Evolutionary conservation across 345 rosid genomes (phyloP).

Genomic region (Gossypium bickii): DNA sequence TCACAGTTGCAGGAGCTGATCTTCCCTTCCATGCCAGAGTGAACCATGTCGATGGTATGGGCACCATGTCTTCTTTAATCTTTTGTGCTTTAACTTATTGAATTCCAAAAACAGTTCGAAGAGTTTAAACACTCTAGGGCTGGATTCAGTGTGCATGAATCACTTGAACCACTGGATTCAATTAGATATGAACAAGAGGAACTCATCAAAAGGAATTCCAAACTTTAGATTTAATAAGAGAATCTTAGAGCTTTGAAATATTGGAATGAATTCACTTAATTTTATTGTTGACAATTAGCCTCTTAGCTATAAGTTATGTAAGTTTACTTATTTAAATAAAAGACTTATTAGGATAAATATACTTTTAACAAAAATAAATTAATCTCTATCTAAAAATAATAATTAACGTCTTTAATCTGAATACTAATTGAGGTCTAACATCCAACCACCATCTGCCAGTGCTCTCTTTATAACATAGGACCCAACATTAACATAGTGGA

Average conservation of each 20-base stretch:
- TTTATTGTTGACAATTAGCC: too few relatives aligned
- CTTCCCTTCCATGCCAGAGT: neutral
- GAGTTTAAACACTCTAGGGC: neutral
- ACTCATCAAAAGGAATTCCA: too few relatives aligned
- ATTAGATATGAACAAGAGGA: neutral
- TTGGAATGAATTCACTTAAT: too few relatives aligned
- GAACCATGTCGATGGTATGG: neutral
- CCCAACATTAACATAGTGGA: neutral
- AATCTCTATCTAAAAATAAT: too few relatives aligned
- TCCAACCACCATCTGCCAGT: neutral
- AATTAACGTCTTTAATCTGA: too few relatives aligned
- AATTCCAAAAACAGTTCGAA: neutral
- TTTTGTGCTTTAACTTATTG: neutral
- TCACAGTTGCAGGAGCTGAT: neutral
- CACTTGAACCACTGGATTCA: neutral
- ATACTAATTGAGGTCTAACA: neutral
- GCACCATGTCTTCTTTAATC: neutral
- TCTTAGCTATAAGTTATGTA: too few relatives aligned
- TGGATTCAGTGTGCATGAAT: neutral
- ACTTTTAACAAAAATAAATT: too few relatives aligned
- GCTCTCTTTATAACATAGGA: conserved; percentile 8
- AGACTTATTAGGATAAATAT: too few relatives aligned
- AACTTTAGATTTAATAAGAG: too few relatives aligned
- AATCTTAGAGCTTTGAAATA: too few relatives aligned
- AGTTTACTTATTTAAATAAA: too few relatives aligned